These are phyloP conservation scores for Samsoniella hepiali DNA, from an alignment of 2,329 filamentous ascomycete species.

Conservation along the genomic window DNA sequence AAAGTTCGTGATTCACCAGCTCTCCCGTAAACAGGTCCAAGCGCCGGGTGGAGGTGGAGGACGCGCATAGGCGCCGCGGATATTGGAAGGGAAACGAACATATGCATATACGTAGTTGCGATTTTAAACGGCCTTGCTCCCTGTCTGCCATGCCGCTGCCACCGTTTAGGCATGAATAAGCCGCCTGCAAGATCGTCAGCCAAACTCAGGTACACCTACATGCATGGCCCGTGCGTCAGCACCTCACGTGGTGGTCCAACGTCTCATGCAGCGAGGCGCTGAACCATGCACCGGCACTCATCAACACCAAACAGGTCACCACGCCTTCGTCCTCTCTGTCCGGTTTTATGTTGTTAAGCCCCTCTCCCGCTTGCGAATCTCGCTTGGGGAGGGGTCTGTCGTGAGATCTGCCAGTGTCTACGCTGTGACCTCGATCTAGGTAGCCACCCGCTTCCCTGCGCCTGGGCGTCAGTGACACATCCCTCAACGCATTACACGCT, in stretches of 20 bases:
- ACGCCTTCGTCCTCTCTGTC: conserved; percentile 1
- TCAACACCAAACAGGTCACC: conserved; percentile 14
- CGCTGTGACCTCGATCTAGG: neutral
- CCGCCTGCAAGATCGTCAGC: conserved; percentile 7
- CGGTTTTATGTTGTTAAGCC: neutral
- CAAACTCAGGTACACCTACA: neutral
- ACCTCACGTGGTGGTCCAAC: conserved; percentile 18
- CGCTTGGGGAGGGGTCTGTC: conserved; percentile 28
- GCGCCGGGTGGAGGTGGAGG: neutral
- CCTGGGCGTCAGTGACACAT: conserved; percentile 2
- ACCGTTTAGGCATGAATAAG: neutral
- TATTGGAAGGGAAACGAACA: neutral
- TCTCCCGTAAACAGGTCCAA: neutral
- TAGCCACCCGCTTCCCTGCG: neutral
- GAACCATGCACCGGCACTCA: conserved; percentile 6
- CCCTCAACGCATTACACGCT: neutral
- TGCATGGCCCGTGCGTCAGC: conserved; percentile 16
- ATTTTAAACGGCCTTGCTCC: neutral
- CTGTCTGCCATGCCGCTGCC: too few species aligned
- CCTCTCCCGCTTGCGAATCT: conserved; percentile 20
- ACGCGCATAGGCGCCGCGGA: neutral
- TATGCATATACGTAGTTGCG: neutral
- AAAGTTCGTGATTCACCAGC: neutral
- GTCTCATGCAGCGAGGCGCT: conserved; percentile 10
- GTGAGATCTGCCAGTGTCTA: neutral